Evolutionary conservation across 164 flowering plant genomes (phyloP).

Genomic region (Cinnamomum micranthum): DNA sequence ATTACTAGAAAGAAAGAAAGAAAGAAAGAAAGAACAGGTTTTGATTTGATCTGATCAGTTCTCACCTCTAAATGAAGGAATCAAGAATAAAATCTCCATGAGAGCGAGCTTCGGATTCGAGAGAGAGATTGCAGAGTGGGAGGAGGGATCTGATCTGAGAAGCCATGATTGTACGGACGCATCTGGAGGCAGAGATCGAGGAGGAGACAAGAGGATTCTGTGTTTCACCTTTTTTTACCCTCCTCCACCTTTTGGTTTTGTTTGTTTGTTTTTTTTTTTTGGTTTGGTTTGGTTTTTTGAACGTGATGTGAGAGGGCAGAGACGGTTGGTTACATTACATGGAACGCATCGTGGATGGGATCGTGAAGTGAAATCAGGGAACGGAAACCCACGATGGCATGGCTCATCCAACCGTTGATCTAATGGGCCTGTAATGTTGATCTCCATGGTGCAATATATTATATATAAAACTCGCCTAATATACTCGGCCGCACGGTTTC

Average conservation of each 20-base stretch:
- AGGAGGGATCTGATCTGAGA: background rate
- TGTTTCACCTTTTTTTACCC: too few relatives aligned
- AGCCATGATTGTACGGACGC: slow-evolving; percentile 3
- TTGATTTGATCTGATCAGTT: too few relatives aligned
- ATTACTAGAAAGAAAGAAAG: too few relatives aligned
- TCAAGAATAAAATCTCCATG: background rate
- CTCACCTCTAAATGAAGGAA: background rate
- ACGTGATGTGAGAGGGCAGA: background rate
- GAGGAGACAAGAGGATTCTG: background rate
- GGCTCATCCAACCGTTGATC: background rate
- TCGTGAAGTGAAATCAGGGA: background rate
- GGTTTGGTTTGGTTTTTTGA: too few relatives aligned
- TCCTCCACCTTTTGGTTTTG: too few relatives aligned
- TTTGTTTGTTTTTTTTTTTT: too few relatives aligned
- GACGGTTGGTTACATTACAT: background rate
- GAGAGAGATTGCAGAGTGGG: background rate
- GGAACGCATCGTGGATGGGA: background rate
- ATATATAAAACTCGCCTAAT: too few relatives aligned
- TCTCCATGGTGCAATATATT: too few relatives aligned
- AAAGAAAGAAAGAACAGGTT: too few relatives aligned
- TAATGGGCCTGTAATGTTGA: too few relatives aligned
- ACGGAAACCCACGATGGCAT: background rate
- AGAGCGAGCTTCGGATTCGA: too few relatives aligned
- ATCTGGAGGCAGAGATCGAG: background rate
- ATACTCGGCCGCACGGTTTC: too few relatives aligned